Evolutionary conservation across 352 stramenopile genomes (phyloP).

Genomic region (Phytophthora megakarya): DNA sequence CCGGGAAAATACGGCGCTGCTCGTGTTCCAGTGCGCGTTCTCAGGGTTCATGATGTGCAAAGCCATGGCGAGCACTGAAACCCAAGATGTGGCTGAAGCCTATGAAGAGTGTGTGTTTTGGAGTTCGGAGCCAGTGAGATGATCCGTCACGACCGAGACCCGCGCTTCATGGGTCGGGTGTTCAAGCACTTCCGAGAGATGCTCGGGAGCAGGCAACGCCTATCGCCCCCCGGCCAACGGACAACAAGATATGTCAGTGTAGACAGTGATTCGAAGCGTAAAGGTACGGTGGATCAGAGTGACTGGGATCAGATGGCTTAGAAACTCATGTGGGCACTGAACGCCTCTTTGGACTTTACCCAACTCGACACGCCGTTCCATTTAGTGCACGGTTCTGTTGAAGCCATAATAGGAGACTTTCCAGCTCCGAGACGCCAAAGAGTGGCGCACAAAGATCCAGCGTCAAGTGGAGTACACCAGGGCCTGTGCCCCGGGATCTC

Average conservation of each 20-base stretch:
- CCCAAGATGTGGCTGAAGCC: no score
- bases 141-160: no score
- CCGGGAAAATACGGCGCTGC: no score
- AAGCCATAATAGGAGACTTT: slow-evolving; percentile 1
- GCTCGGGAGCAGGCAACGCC: neutral
- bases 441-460: slow-evolving; percentile 13
- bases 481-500: slow-evolving; percentile 3
- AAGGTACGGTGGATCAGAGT: slow-evolving; percentile 17
- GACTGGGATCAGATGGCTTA: slow-evolving; percentile 40
- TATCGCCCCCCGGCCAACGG: neutral
- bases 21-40: no score
- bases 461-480: slow-evolving; percentile 4
- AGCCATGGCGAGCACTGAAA: no score
- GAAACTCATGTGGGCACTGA: slow-evolving; percentile 33
- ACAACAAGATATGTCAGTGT: neutral
- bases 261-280: slow-evolving; percentile 24
- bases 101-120: no score
- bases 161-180: no score
- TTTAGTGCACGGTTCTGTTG: slow-evolving; percentile 16
- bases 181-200: neutral
- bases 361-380: slow-evolving; percentile 25
- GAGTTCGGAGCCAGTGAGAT: no score
- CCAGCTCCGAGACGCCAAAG: slow-evolving; percentile 3
- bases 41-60: no score
- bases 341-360: slow-evolving; percentile 9